Conservation (phyloP, 257 asterid genomes). For the Solanum chilense region DNA sequence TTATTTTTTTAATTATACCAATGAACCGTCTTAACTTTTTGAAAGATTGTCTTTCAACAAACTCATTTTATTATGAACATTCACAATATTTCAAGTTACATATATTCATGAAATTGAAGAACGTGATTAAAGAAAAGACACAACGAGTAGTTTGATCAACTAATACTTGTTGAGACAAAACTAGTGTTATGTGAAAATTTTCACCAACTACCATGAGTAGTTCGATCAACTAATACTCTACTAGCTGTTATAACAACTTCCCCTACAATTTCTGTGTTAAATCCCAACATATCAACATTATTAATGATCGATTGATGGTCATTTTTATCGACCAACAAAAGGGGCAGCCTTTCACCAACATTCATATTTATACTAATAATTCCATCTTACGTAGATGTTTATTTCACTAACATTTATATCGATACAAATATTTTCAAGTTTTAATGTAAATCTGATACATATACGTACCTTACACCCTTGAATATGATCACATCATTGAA, state of each 20-base stretch:
- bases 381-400: background rate
- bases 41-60: background rate
- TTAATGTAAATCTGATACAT: background rate
- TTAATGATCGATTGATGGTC: background rate
- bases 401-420: background rate
- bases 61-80: background rate
- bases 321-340: background rate
- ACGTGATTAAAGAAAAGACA: background rate
- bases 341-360: background rate
- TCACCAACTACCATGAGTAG: background rate
- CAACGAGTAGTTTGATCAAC: background rate
- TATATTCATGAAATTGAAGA: background rate
- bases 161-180: background rate
- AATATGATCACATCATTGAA: too few relatives aligned
- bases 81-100: background rate
- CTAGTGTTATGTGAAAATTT: background rate
- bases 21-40: background rate
- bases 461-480: too few relatives aligned
- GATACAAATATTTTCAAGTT: background rate
- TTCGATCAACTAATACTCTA: too few relatives aligned
- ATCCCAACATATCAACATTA: background rate
- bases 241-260: too few relatives aligned
- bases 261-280: background rate
- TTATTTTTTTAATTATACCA: background rate
- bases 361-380: too few relatives aligned